Evolutionary conservation across 352 stramenopile species (phyloP).

Genomic region (Phytopythium cucurbitacearum): DNA sequence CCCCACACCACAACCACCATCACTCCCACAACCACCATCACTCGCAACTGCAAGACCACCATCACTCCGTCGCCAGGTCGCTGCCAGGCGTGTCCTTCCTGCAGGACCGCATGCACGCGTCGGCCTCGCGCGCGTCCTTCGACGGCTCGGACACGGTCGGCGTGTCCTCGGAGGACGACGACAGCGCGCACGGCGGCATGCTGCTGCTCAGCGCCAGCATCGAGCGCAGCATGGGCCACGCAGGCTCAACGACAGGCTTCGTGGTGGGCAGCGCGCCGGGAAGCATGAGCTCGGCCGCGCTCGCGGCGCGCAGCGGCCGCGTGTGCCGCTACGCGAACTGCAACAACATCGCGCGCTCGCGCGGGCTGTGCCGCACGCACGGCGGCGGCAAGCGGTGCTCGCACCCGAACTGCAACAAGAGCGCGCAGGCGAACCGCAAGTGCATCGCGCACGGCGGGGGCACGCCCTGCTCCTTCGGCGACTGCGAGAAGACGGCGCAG

Average conservation of each 20-base stretch:
- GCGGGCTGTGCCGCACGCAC: slow-evolving; percentile 70
- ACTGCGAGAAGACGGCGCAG: slow-evolving; percentile 87
- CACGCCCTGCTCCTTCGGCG: slow-evolving; percentile 79
- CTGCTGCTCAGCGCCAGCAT: slow-evolving; percentile 72
- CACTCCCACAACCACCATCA: slow-evolving; percentile 20
- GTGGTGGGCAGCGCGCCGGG: slow-evolving; percentile 5
- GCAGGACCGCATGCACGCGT: slow-evolving; percentile 33
- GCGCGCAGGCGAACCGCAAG: slow-evolving; percentile 85
- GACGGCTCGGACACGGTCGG: slow-evolving; percentile 54
- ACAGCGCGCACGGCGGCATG: slow-evolving; percentile 38
- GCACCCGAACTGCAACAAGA: slow-evolving; percentile 83
- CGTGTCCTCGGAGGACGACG: slow-evolving; percentile 69
- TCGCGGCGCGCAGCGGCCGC: slow-evolving; percentile 46
- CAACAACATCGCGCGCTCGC: slow-evolving; percentile 82
- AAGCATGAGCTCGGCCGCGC: slow-evolving; percentile 1
- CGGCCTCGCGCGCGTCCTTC: slow-evolving; percentile 50
- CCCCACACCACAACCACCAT: slow-evolving; percentile 30
- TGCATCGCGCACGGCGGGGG: slow-evolving; percentile 84
- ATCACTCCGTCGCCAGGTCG: slow-evolving; percentile 21
- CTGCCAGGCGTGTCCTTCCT: slow-evolving; percentile 61
- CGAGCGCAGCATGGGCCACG: slow-evolving; percentile 27
- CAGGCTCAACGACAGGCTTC: not conserved
- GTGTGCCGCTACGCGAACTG: slow-evolving; percentile 81
- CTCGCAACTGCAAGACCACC: slow-evolving; percentile 9
- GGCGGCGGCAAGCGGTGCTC: slow-evolving; percentile 78